These are phyloP conservation scores for Oryza coarctata DNA, from an alignment of 176 grass and related monocot species.

Conservation along the genomic window DNA sequence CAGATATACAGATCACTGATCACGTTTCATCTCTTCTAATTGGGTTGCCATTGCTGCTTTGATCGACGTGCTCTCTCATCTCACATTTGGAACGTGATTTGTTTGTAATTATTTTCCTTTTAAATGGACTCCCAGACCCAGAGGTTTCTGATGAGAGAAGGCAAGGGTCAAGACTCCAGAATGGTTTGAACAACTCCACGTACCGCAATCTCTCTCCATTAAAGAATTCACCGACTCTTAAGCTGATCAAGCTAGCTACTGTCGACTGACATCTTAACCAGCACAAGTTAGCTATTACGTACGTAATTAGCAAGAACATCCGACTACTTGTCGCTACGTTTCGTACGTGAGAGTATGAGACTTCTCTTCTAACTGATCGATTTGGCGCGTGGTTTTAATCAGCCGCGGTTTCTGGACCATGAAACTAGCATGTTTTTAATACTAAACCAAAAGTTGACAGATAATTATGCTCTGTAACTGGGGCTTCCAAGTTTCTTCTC, in stretches of 20 bases:
- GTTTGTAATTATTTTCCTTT: not conserved
- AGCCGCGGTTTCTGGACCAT: not conserved
- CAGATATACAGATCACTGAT: not conserved
- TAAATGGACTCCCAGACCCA: not conserved
- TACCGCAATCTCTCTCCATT: too few species aligned
- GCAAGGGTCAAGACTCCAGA: too few species aligned
- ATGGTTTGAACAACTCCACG: too few species aligned
- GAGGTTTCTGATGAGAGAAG: too few species aligned
- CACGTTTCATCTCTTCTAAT: not conserved
- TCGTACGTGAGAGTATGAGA: too few species aligned
- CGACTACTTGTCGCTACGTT: too few species aligned
- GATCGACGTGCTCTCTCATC: not conserved
- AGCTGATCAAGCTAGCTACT: not conserved
- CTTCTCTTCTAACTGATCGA: too few species aligned
- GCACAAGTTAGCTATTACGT: not conserved
- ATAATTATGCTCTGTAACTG: conserved; percentile 16
- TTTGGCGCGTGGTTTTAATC: not conserved
- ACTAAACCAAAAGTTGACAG: not conserved
- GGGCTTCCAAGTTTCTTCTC: not conserved
- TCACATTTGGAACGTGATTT: not conserved
- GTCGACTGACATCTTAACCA: not conserved
- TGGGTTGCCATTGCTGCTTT: not conserved
- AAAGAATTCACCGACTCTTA: not conserved
- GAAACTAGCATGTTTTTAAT: not conserved
- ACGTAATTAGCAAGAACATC: too few species aligned